Evolutionary conservation across 2,329 filamentous ascomycete genomes (phyloP), one percentile per base, ranked within the genome.

Genomic region (Escovopsis sp.): DNA sequence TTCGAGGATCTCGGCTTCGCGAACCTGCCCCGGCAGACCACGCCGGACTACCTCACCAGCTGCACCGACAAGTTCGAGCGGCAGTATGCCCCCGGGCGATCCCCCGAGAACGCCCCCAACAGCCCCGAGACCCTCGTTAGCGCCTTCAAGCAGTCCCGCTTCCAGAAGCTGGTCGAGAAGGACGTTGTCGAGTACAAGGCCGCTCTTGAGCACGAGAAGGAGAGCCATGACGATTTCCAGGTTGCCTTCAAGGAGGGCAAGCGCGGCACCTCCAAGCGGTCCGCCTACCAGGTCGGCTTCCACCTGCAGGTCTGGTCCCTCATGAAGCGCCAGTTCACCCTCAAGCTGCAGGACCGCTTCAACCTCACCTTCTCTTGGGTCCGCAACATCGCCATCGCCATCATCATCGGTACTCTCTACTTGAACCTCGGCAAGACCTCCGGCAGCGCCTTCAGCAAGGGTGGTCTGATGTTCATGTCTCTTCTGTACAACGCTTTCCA

Each of bases 401-500:
- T 93, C 45, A 75, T 93, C 23, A 68, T 85, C 38, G 86, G 85
- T 51, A 87, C 84, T 0, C 77, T 91, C 4, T 94, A 82, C 67
- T 70, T 86, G 45, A 67, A 85, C 33, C 72, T 85, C 32, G 76
- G 77, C 1, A 60, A 75, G 41, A 77, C 70, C 0, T 77, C 75
- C 1, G 75, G 75, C 30, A 84, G 80, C 34, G 82, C 84, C 3
- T 93, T 91, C 61, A 83, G 80, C 50, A 78, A 85, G 57, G 85
- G 85, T 48, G 85, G 85, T 65, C 73, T 89, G 1, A 67, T 93
- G 40, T 93, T 93, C 63, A 77, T 87, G 42, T 68, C 82, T 19
- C 72, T 93, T 2, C 64, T 93, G 4, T 89, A 89, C 70, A 89
- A 89, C 58, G 82, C 82, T n/a, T 89, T 93, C 60, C 80, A 86